Conservation (phyloP, 2,329 filamentous ascomycete species). For the Aspergillus costaricaensis region DNA sequence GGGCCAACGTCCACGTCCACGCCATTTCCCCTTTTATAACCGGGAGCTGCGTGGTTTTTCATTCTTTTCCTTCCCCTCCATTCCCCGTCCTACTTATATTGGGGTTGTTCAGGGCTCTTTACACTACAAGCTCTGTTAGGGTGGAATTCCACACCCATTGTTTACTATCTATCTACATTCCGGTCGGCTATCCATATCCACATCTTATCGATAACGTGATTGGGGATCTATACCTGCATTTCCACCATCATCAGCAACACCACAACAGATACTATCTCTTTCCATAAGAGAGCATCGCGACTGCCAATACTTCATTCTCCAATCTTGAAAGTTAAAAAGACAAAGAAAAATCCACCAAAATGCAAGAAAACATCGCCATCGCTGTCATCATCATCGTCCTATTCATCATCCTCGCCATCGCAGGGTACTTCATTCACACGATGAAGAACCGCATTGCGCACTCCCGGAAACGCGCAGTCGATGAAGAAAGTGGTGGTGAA, state of each 20-base stretch:
- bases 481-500: constrained; percentile 36
- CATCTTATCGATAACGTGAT: not conserved
- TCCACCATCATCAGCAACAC: no score
- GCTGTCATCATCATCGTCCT: constrained; percentile 54
- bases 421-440: constrained; percentile 42
- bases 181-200: not conserved
- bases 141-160: not conserved
- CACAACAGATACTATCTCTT: not conserved
- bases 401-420: constrained; percentile 49
- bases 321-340: not conserved
- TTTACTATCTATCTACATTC: no score
- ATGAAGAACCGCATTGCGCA: constrained; percentile 36
- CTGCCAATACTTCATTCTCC: not conserved
- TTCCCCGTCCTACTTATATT: constrained; percentile 8
- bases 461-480: constrained; percentile 32
- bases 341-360: constrained; percentile 23
- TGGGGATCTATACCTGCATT: no score
- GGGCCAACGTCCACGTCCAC: constrained; percentile 15
- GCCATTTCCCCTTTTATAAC: constrained; percentile 13
- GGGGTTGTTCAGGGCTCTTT: not conserved
- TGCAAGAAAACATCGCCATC: constrained; percentile 51
- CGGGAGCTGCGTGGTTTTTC: not conserved
- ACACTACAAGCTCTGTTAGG: not conserved
- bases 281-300: no score
- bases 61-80: not conserved